Evolutionary conservation across 106 monocot genomes (phyloP).

Genomic region (Ottelia alismoides): DNA sequence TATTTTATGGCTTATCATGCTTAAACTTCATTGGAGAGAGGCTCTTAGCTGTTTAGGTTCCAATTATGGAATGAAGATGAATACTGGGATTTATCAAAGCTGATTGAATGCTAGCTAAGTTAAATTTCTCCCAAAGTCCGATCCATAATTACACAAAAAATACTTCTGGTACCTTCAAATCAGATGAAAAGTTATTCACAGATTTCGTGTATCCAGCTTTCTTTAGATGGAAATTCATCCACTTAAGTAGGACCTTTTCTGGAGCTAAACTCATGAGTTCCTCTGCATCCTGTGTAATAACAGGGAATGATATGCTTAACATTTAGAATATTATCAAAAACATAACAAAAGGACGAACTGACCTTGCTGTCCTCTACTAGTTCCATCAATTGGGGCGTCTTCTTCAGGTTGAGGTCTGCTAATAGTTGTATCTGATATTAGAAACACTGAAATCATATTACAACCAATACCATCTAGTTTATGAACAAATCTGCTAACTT

Average conservation of each 20-base stretch:
- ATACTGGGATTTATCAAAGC: too few relatives aligned
- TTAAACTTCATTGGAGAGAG: too few relatives aligned
- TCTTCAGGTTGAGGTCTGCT: conserved; percentile 93
- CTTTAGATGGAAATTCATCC: conserved; percentile 99
- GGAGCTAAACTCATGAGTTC: conserved; percentile 83
- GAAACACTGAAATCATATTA: background rate
- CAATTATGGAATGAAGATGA: too few relatives aligned
- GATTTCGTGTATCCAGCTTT: conserved; percentile 96
- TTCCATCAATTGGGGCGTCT: conserved; percentile 88
- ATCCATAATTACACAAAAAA: too few relatives aligned
- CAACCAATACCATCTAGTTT: background rate
- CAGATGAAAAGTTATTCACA: conserved; percentile 85
- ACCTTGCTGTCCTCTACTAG: conserved; percentile 77
- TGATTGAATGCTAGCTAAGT: too few relatives aligned
- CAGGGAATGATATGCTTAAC: background rate
- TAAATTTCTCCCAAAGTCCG: too few relatives aligned
- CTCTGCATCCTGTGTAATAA: conserved; percentile 66
- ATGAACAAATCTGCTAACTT: too few relatives aligned
- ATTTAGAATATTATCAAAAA: too few relatives aligned
- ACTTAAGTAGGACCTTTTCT: conserved; percentile 84
- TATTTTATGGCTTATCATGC: too few relatives aligned
- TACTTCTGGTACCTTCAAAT: conserved; percentile 99
- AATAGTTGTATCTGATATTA: conserved; percentile 78
- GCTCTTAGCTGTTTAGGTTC: too few relatives aligned
- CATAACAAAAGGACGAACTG: too few relatives aligned